Base-by-base conservation (phyloP, 1,139 yeast species). In the Meyerozyma guilliermondii region DNA sequence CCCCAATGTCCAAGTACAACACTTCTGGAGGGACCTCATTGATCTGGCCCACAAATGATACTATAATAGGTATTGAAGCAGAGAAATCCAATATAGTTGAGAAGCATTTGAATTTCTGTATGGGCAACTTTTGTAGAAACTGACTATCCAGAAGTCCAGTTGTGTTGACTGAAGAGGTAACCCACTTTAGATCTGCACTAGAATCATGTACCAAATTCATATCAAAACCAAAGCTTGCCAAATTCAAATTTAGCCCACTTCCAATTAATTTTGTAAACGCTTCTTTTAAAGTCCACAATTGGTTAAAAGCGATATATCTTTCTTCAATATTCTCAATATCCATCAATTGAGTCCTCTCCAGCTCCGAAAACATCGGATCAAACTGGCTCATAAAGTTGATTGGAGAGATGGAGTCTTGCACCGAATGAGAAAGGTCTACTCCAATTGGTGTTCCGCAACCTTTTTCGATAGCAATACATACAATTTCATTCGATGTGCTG, bases 261-360 rank as follows among this genome's bases (percentile, higher is more conserved):
- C 92, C 92, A 5, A 74, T 50, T 22, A 70, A 71, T 52, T 84
- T 85, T 3, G 83, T 74, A 50, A 78, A 83, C 28, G 86, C 77
- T 55, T 85, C 94, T 53, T 85, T 85, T 43, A 84, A 56, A 0
- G 92, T 83, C 94, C 92, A 85, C 28, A 75, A 66, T 41, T 77
- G 79, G 27, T 81, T 77, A 55, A 74, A 80, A 3, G 47, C 43
- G 9, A 49, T 54, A 49, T 71, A 71, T 38, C 63, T 41, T 2
- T 43, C 20, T 1, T 45, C 39, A 2, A 45, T 10, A 33, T 57
- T 58, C 0, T 38, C 37, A 3, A 57, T 44, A 1, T 10, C 29
- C 10, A 46, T 43, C 20, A 82, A 48, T 16, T 61, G 54, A 2
- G 42, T 43, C 8, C 56, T 52, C 53, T 83, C 91, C 0, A 41